A percentile compares a stretch with the other conserved stretches of the same genome.
Conservation (phyloP, 176 grass and related monocot genomes). For the Sorghum bicolor region DNA sequence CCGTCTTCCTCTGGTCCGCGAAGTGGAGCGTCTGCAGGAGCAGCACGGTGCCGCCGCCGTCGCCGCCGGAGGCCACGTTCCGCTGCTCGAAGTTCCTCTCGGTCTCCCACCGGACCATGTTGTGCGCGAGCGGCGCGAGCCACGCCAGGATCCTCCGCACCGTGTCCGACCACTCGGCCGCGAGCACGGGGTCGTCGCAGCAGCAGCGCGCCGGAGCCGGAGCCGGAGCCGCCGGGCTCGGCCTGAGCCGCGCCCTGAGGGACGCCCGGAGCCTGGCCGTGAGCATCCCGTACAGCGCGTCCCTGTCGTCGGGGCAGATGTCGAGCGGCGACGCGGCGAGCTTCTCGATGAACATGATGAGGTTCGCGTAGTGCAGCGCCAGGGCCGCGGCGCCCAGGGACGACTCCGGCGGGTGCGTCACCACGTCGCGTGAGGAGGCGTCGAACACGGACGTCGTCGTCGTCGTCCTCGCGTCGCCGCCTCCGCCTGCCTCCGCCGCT, state of each 20-base stretch:
- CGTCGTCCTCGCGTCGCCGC: not conserved
- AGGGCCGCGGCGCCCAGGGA: constrained; percentile 55
- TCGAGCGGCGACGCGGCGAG: constrained; percentile 42
- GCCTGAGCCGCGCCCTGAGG: constrained; percentile 44
- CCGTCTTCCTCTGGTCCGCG: constrained; percentile 59
- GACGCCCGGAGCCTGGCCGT: constrained; percentile 43
- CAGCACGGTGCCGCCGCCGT: constrained; percentile 24
- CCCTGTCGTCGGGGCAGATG: constrained; percentile 57
- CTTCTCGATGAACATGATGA: constrained; percentile 62
- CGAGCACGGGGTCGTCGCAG: constrained; percentile 39
- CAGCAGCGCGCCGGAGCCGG: no score
- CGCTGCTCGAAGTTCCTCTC: constrained; percentile 68
- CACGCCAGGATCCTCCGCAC: constrained; percentile 59
- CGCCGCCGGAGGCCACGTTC: constrained; percentile 8
- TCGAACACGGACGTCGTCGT: constrained; percentile 40
- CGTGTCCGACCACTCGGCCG: constrained; percentile 59
- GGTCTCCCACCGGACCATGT: constrained; percentile 69
- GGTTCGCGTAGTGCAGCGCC: constrained; percentile 63
- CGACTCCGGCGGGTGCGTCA: constrained; percentile 25
- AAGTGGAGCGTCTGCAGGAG: constrained; percentile 85
- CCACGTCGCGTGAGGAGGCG: not conserved
- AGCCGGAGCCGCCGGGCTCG: not conserved
- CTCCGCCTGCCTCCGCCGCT: not conserved
- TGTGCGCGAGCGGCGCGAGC: constrained; percentile 77
- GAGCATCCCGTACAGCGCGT: constrained; percentile 67